Conservation (phyloP, 768 basidiomycete species). For the Collybia mongolica region DNA sequence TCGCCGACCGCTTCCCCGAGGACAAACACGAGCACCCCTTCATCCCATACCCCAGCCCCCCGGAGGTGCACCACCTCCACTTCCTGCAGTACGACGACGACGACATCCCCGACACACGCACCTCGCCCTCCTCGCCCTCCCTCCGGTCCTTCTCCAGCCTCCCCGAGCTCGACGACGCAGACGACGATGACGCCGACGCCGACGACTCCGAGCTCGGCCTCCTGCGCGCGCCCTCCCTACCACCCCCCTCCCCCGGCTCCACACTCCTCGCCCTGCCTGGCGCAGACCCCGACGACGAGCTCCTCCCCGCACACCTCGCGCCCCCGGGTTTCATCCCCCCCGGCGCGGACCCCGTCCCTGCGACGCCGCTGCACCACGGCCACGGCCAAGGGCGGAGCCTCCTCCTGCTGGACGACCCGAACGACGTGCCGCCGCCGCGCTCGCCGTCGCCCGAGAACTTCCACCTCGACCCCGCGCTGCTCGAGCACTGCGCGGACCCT, state of each 20-base stretch:
- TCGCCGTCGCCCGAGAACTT: slow-evolving; percentile 44
- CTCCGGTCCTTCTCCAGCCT: slow-evolving; percentile 15
- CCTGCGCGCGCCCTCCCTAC: no score
- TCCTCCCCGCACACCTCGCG: background rate
- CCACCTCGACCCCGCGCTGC: slow-evolving; percentile 27
- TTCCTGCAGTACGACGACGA: slow-evolving; percentile 13
- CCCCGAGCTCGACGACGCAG: slow-evolving; percentile 27
- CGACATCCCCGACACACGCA: slow-evolving; percentile 1
- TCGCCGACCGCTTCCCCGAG: background rate
- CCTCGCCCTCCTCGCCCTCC: slow-evolving; percentile 17
- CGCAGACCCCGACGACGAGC: slow-evolving; percentile 30
- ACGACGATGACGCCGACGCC: background rate
- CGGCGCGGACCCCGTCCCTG: background rate
- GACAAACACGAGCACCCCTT: background rate
- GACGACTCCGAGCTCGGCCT: no score
- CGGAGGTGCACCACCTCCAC: slow-evolving; percentile 2
- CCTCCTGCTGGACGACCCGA: slow-evolving; percentile 41
- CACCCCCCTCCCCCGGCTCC: slow-evolving; percentile 19
- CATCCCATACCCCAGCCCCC: background rate
- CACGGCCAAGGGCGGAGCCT: slow-evolving; percentile 21
- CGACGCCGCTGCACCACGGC: slow-evolving; percentile 11
- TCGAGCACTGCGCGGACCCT: slow-evolving; percentile 32
- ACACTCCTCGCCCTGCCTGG: slow-evolving; percentile 30
- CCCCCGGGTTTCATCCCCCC: background rate
- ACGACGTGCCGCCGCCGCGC: slow-evolving; percentile 34